phyloP scores from a whole-genome alignment of 805 yeast species.

The Kodamaea neixiangensis region DNA sequence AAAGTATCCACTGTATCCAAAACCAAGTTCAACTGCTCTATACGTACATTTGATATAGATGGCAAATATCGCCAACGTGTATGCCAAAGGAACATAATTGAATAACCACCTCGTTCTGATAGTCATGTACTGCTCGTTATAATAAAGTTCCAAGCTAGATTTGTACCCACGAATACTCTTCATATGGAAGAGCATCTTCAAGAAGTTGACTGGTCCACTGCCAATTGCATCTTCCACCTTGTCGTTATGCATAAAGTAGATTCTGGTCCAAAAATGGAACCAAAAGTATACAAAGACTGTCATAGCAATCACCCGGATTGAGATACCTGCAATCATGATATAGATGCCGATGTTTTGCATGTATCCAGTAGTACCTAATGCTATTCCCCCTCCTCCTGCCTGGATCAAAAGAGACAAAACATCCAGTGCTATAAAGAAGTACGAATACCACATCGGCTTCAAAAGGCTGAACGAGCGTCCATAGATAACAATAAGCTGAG shows the following conservation, averaged over 20 bases:
- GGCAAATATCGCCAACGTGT: slow-evolving; percentile 7
- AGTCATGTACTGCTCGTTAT: slow-evolving; percentile 8
- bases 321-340: slow-evolving; percentile 23
- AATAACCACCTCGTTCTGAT: slow-evolving; percentile 11
- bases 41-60: slow-evolving; percentile 65
- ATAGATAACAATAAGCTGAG: slow-evolving; percentile 12
- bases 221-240: slow-evolving; percentile 2
- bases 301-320: slow-evolving; percentile 24
- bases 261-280: slow-evolving; percentile 20
- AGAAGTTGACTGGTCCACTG: slow-evolving; percentile 5
- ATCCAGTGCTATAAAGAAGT: slow-evolving; percentile 15
- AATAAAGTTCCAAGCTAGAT: slow-evolving; percentile 11
- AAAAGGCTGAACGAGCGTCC: slow-evolving; percentile 10
- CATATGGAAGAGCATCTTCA: slow-evolving; percentile 12
- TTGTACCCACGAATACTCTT: slow-evolving; percentile 7
- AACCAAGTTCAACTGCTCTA: slow-evolving; percentile 68
- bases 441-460: slow-evolving; percentile 17
- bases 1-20: slow-evolving; percentile 71
- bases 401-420: slow-evolving; percentile 19
- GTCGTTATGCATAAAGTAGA: slow-evolving; percentile 22
- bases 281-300: slow-evolving; percentile 19
- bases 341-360: slow-evolving; percentile 22
- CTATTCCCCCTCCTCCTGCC: slow-evolving; percentile 22
- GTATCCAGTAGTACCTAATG: slow-evolving; percentile 12
- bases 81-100: slow-evolving; percentile 10